phyloP scores from a whole-genome alignment of 2,329 filamentous ascomycete species.

The Aphanocladium album region DNA sequence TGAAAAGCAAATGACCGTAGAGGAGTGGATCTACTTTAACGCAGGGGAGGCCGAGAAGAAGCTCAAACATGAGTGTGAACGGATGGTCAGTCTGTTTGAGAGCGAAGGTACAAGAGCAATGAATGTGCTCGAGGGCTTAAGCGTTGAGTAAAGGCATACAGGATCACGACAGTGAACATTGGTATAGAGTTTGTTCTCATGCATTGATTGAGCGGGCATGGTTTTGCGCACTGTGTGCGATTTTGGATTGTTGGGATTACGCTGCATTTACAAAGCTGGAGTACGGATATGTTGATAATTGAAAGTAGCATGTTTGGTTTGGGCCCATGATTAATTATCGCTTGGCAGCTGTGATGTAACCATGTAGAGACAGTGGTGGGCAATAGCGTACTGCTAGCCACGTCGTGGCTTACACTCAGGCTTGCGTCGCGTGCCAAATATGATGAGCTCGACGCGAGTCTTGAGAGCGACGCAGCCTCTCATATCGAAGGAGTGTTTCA shows the following conservation, averaged over 20 bases:
- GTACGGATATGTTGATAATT: slow-evolving; percentile 11
- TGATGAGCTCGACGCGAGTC: background rate
- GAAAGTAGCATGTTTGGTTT: background rate
- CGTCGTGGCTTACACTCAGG: background rate
- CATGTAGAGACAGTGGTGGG: background rate
- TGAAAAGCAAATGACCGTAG: slow-evolving; percentile 87
- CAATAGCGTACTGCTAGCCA: slow-evolving; percentile 3
- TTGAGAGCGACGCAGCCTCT: background rate
- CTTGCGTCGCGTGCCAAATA: background rate
- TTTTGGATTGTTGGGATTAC: slow-evolving; percentile 10
- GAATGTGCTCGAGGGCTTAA: slow-evolving; percentile 67
- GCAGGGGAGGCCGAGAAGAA: slow-evolving; percentile 75
- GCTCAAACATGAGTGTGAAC: slow-evolving; percentile 75
- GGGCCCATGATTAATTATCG: background rate
- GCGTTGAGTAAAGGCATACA: slow-evolving; percentile 39
- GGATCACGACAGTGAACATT: background rate
- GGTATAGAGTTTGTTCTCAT: slow-evolving; percentile 3
- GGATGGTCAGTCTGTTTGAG: slow-evolving; percentile 78
- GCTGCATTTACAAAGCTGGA: slow-evolving; percentile 10
- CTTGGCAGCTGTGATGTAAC: slow-evolving; percentile 1
- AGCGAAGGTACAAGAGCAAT: slow-evolving; percentile 75
- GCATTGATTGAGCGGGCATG: slow-evolving; percentile 8
- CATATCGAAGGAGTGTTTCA: background rate
- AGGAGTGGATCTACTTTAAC: slow-evolving; percentile 85
- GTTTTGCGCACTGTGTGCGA: slow-evolving; percentile 1